Evolutionary conservation across 2,329 filamentous ascomycete species (phyloP).

Genomic region (Alternaria angustiovoidea): DNA sequence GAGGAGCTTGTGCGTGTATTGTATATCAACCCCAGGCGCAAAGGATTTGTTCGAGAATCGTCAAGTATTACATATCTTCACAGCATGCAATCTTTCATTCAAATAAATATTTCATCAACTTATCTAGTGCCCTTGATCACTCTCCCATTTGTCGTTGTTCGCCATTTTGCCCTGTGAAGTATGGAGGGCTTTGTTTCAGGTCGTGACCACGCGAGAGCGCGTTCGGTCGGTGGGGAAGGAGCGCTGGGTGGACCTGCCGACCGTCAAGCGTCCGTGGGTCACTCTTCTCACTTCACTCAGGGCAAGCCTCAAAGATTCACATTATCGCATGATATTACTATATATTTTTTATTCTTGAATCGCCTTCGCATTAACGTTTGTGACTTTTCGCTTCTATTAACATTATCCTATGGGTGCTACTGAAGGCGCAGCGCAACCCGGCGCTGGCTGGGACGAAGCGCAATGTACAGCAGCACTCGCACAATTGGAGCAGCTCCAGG

Average conservation of each 20-base stretch:
- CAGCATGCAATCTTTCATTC: not conserved
- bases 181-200: not conserved
- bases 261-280: slow-evolving; percentile 13
- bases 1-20: not conserved
- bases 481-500: slow-evolving; percentile 54
- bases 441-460: slow-evolving; percentile 49
- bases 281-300: slow-evolving; percentile 16
- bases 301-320: slow-evolving; percentile 11
- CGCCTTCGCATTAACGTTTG: not conserved
- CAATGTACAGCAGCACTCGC: slow-evolving; percentile 54
- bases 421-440: slow-evolving; percentile 24
- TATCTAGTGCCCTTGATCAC: too few species aligned
- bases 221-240: slow-evolving; percentile 15
- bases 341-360: not conserved
- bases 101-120: not conserved
- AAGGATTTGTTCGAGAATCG: not conserved
- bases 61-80: not conserved
- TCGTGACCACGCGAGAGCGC: slow-evolving; percentile 29
- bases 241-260: slow-evolving; percentile 14
- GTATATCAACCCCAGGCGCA: slow-evolving; percentile 14
- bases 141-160: not conserved
- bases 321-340: slow-evolving; percentile 2
- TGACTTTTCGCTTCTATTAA: not conserved
- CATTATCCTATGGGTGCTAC: slow-evolving; percentile 25
- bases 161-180: not conserved